These are phyloP conservation scores for Mucor sp. DNA, from an alignment of 371 early-diverging fungal genomes.

Conservation along the genomic window DNA sequence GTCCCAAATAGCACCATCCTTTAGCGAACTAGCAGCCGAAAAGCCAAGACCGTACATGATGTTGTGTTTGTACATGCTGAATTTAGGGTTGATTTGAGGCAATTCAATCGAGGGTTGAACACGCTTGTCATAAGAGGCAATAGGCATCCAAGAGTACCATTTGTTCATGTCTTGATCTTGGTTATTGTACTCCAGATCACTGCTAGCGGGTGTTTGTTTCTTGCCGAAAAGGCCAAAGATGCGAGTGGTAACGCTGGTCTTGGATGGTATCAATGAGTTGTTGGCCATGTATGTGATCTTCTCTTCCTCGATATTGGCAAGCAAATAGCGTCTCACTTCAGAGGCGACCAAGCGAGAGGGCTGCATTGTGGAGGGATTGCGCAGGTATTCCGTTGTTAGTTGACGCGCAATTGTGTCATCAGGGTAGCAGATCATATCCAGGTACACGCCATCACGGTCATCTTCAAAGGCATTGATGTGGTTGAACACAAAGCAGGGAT, in stretches of 20 bases:
- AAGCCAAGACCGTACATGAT: conserved; percentile 69
- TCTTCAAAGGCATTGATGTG: conserved; percentile 79
- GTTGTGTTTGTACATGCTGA: conserved; percentile 52
- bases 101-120: conserved; percentile 56
- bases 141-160: conserved; percentile 37
- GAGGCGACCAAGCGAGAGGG: conserved; percentile 52
- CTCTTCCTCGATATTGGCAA: conserved; percentile 58
- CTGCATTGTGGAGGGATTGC: conserved; percentile 42
- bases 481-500: conserved; percentile 66
- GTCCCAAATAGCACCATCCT: conserved; percentile 64
- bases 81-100: conserved; percentile 67
- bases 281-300: conserved; percentile 41
- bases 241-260: conserved; percentile 29
- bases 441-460: conserved; percentile 53
- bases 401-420: conserved; percentile 66
- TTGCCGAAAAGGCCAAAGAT: conserved; percentile 27
- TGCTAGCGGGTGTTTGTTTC: conserved; percentile 2
- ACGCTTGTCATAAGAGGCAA: conserved; percentile 23
- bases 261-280: conserved; percentile 29
- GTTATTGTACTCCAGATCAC: conserved; percentile 7
- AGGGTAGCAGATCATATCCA: conserved; percentile 67
- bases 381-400: conserved; percentile 53
- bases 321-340: conserved; percentile 64
- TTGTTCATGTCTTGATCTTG: conserved; percentile 11
- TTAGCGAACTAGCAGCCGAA: conserved; percentile 36